Conservation (phyloP, 331 rosid genomes). For the Malus hybrid region DNA sequence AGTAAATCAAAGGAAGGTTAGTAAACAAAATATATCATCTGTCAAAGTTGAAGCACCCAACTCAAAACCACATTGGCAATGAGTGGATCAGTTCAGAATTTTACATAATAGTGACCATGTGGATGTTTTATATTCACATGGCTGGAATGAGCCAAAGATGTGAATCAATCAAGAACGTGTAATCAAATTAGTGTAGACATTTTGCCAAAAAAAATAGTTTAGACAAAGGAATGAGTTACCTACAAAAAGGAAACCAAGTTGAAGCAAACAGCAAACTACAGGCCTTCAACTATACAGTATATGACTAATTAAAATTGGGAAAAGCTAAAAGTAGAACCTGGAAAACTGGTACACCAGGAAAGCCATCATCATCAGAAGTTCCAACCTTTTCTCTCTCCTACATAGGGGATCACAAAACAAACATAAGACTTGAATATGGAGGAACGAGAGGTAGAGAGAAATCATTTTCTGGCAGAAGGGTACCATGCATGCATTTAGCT, state of each 20-base stretch:
- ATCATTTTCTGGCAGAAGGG: neutral
- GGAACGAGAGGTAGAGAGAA: neutral
- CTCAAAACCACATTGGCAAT: neutral
- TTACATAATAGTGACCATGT: neutral
- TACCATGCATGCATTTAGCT: neutral
- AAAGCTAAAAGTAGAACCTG: slow-evolving; percentile 57
- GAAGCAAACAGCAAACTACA: neutral
- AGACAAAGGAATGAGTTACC: neutral
- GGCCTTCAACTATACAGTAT: neutral
- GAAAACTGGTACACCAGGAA: slow-evolving; percentile 83
- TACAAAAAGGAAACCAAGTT: neutral
- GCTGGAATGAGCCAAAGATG: neutral
- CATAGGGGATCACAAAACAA: neutral
- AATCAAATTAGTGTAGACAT: neutral
- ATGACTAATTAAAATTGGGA: neutral
- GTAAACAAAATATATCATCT: too few species aligned
- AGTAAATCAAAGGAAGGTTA: neutral
- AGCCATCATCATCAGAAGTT: slow-evolving; percentile 36
- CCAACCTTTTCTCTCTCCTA: slow-evolving; percentile 80
- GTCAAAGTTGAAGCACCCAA: neutral
- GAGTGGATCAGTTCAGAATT: neutral
- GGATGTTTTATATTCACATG: neutral
- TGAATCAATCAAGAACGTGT: neutral
- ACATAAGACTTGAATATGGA: neutral
- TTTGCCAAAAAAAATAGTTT: neutral